Base-by-base conservation (phyloP, 2,329 filamentous ascomycete species). In the Xylariaceae sp. region DNA sequence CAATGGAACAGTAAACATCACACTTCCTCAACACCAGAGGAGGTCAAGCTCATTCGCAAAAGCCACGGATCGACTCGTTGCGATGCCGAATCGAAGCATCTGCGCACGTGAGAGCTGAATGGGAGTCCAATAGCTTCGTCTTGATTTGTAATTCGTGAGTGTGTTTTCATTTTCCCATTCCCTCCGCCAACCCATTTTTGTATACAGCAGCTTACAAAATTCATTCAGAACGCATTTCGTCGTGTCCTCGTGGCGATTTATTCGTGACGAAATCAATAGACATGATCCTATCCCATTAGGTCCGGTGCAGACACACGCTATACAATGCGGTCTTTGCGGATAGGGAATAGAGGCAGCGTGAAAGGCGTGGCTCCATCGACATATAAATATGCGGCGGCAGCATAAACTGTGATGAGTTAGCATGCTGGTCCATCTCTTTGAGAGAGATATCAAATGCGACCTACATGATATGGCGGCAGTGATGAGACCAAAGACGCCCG, bases 281-380 rank as follows among this genome's bases (percentile, higher is more conserved):
- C 10, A 35, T 48, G 50, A 55, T 48, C 41, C 23, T 30, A 45
- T 35, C 41, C 45, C n/a, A 37, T 58, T 47, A 56, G 55, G 59
- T 61, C 54, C 59, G 15, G 51, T 57, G 13, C 48, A 30, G 53
- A 23, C 39, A 52, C 23, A 18, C 37, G 54, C 55, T 65, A 65
- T 53, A 63, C 63, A 55, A 65, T 63, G 50, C 63, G 54, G 57
- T 66, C 64, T 61, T 63, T 64, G 57, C 60, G 58, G 60, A 66
- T 65, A 45, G 65, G 65, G 63, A 66, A 66, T 6, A 66, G 65
- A 56, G 65, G 65, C n/a, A 66, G 65, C 2, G 63, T 65, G 63
- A 66, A 66, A 4, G 65, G 63, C 1, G 65, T 66, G 9, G 54
- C 61, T 41, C 65, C 65, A 18, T 66, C 65, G 39, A 65, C 65